Base-by-base conservation (phyloP, 371 early-diverging fungal species). In the Apophysomyces elegans region DNA sequence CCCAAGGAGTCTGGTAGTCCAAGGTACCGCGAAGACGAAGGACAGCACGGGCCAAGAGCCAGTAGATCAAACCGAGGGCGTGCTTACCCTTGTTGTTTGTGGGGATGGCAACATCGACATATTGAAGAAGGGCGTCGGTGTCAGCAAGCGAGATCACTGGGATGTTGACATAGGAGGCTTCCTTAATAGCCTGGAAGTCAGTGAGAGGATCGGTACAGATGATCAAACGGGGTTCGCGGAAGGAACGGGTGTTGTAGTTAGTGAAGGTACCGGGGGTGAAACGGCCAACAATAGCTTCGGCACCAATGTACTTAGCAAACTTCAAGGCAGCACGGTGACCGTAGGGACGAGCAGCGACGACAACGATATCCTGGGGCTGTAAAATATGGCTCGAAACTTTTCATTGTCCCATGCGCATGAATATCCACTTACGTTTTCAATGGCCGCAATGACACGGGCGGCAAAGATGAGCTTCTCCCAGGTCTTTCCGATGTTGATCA, bases 191-290 rank as follows among this genome's bases (percentile, higher is more conserved):
- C 89, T 99, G 99, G 86, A 94, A 92, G 84, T 99, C 99, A 65
- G 96, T 90, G 74, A 91, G 92, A 71, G 99, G 97, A 87, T 99
- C 99, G 66, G 99, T 94, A 67, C 96, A 96, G 73, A 99, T 89
- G 79, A 99, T 91, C 66, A 99, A 79, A 64, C 98, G 92, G 70
- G 99, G 99, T 84, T 99, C 99, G 80, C 93, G 92, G 92, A 99
- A 97, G 65, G 95, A 86, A 74, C 96, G 97, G 72, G 99, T 99
- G 84, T 94, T 95, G 88, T 98, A 95, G 87, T 99, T 99, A 77
- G 99, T 99, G 88, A 99, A 99, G 80, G 96, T 98, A 88, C 99
- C 99, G 69, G 99, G 99, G 77, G 99, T 98, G 93, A 99, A 99
- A 72, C 99, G 94, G 80, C 99, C 99, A 63, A 98, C 98, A 68